Percentiles rank a stretch among this genome's conserved stretches.
phyloP scores from a whole-genome alignment of 805 yeast genomes.

The Cyberlindnera bimundalis region DNA sequence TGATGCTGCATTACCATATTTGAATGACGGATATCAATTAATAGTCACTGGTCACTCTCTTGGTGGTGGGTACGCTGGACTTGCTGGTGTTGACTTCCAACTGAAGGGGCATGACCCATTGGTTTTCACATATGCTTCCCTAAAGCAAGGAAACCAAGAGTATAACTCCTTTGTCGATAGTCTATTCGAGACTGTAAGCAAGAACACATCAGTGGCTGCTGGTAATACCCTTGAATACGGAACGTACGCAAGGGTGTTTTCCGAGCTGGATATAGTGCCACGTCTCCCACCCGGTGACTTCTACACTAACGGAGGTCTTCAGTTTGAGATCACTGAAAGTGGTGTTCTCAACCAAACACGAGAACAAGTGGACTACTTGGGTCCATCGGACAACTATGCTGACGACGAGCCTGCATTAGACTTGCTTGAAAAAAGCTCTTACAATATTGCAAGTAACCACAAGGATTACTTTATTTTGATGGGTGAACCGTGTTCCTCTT shows the following conservation, averaged over 20 bases:
- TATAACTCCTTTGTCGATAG: constrained; percentile 51
- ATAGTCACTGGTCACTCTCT: constrained; percentile 71
- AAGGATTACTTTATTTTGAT: not conserved
- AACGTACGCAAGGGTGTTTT: constrained; percentile 50
- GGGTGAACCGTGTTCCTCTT: not conserved
- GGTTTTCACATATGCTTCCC: constrained; percentile 60
- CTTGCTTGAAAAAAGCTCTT: constrained; percentile 12
- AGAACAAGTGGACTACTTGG: constrained; percentile 16
- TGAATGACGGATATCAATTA: constrained; percentile 43
- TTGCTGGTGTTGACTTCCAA: constrained; percentile 60
- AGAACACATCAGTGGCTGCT: constrained; percentile 25
- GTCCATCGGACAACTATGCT: constrained; percentile 15
- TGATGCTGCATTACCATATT: constrained; percentile 31
- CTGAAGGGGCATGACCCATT: constrained; percentile 54
- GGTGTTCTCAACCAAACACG: constrained; percentile 34
- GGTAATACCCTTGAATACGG: constrained; percentile 31
- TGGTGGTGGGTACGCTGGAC: constrained; percentile 66
- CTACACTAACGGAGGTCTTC: constrained; percentile 33
- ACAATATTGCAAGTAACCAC: not conserved
- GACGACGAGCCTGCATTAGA: constrained; percentile 10
- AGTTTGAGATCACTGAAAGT: constrained; percentile 32
- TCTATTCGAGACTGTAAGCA: constrained; percentile 38
- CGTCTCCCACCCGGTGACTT: constrained; percentile 48
- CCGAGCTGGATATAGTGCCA: constrained; percentile 57
- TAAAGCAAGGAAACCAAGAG: constrained; percentile 55